Conservation (phyloP, 2,329 filamentous ascomycete genomes). For the Lachnellula suecica region DNA sequence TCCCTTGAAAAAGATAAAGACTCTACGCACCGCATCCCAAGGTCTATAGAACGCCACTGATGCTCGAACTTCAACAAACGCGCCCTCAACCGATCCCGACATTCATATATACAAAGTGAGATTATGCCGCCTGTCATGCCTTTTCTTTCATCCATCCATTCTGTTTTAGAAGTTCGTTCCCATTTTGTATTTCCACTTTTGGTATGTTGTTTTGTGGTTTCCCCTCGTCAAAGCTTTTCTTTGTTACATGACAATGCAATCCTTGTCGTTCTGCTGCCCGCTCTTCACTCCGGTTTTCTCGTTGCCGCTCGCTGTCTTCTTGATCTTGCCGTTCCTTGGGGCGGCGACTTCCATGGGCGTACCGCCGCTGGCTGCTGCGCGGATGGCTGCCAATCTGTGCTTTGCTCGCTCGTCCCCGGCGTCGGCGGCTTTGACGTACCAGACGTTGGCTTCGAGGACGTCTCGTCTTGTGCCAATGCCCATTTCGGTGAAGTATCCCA, state of each 20-base stretch:
- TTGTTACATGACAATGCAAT: conserved; percentile 29
- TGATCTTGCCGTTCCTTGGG: conserved; percentile 29
- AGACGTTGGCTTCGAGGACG: conserved; percentile 94
- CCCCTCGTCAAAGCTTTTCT: too few species aligned
- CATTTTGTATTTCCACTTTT: not conserved
- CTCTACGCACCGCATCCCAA: not conserved
- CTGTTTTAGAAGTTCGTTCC: not conserved
- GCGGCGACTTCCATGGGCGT: conserved; percentile 31
- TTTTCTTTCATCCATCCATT: not conserved
- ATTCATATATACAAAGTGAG: too few species aligned
- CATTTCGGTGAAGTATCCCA: conserved; percentile 98
- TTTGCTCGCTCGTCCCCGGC: conserved; percentile 87
- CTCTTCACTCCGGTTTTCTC: conserved; percentile 24
- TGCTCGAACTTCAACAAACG: not conserved
- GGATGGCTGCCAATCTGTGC: conserved; percentile 82
- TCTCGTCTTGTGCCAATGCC: conserved; percentile 94
- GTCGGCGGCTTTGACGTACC: conserved; percentile 96
- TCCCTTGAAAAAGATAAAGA: too few species aligned
- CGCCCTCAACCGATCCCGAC: too few species aligned
- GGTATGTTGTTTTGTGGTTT: not conserved
- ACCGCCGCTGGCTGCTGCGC: conserved; percentile 66
- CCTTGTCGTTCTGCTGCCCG: conserved; percentile 26
- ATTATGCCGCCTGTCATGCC: not conserved
- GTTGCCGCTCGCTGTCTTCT: conserved; percentile 23
- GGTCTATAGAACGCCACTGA: not conserved